phyloP scores from a whole-genome alignment of 306 rosid species.

The Quercus bicolor region DNA sequence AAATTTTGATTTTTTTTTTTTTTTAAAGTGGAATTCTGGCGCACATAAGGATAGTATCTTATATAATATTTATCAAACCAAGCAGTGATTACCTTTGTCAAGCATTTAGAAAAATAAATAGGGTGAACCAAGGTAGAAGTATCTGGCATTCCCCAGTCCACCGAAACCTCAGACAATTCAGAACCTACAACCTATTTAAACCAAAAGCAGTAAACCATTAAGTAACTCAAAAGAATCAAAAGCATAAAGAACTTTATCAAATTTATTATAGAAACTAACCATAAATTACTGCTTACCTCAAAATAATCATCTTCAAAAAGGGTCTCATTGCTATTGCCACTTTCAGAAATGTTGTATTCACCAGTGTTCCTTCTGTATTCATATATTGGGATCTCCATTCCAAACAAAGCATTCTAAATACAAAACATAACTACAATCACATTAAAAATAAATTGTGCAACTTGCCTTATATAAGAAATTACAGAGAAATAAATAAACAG shows the following conservation, averaged over 20 bases:
- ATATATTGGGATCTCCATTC: constrained; percentile 74
- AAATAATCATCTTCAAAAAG: constrained; percentile 57
- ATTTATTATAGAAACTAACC: constrained; percentile 9
- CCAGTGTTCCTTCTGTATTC: constrained; percentile 47
- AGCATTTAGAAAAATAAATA: constrained; percentile 73
- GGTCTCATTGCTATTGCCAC: constrained; percentile 37
- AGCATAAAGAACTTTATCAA: background rate
- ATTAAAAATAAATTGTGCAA: constrained; percentile 22
- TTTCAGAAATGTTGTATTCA: constrained; percentile 39
- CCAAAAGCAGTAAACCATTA: constrained; percentile 17
- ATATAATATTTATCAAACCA: background rate
- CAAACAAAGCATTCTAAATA: constrained; percentile 75
- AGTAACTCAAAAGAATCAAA: constrained; percentile 7
- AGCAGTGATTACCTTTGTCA: constrained; percentile 52
- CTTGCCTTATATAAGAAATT: background rate
- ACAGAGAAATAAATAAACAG: background rate
- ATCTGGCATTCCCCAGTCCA: constrained; percentile 50
- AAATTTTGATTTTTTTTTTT: background rate
- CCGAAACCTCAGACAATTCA: constrained; percentile 43
- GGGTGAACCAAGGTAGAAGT: constrained; percentile 59
- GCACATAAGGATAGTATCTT: background rate
- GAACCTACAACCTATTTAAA: constrained; percentile 49
- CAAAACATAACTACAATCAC: constrained; percentile 8
- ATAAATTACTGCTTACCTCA: constrained; percentile 51
- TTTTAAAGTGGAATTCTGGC: too few species aligned